Conservation (phyloP, 495 filamentous ascomycete genomes). For the Podospora australis region DNA sequence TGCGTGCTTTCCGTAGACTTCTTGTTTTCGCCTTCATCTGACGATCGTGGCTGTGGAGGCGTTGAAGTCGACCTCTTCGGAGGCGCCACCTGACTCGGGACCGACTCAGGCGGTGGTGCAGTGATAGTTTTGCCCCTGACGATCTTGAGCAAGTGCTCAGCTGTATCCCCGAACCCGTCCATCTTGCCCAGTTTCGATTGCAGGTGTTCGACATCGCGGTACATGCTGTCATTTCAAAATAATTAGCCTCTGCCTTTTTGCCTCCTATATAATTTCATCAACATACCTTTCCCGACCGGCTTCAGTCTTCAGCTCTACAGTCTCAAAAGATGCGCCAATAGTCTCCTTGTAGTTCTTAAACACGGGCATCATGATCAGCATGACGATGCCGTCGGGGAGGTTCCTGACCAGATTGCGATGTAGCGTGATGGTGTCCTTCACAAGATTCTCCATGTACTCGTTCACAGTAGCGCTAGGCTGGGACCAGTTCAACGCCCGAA, state of each 20-base stretch:
- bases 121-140: background rate
- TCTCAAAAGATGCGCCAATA: slow-evolving; percentile 67
- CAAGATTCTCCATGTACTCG: slow-evolving; percentile 84
- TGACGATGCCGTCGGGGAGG: slow-evolving; percentile 68
- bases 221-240: background rate
- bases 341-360: slow-evolving; percentile 83
- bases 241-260: background rate
- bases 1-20: no score
- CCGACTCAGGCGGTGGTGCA: no score
- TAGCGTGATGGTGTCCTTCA: slow-evolving; percentile 81
- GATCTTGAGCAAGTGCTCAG: background rate
- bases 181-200: background rate
- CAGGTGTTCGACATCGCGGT: background rate
- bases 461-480: slow-evolving; percentile 37
- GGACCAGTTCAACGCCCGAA: slow-evolving; percentile 77
- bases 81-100: no score
- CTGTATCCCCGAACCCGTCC: background rate
- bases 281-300: slow-evolving; percentile 66
- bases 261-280: background rate
- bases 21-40: no score
- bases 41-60: no score
- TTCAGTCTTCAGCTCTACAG: slow-evolving; percentile 58
- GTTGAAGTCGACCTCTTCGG: no score
- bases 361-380: slow-evolving; percentile 84
- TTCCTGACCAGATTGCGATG: slow-evolving; percentile 84